Base-by-base conservation (phyloP, 2,329 filamentous ascomycete genomes). In the Fusarium hainanense region DNA sequence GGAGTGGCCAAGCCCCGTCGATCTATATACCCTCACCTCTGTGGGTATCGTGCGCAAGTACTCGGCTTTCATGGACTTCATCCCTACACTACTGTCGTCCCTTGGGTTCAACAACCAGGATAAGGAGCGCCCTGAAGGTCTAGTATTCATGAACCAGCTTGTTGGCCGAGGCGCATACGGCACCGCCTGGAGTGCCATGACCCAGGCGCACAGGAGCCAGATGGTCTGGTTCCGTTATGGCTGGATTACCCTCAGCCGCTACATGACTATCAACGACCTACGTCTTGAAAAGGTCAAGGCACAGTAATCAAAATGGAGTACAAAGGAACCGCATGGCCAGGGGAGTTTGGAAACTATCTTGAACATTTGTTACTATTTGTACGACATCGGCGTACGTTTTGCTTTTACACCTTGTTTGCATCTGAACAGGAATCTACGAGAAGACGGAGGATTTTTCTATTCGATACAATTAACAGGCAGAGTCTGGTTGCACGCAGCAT, bases 191-290 rank as follows among this genome's bases (percentile, higher is more conserved):
- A 86, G 83, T 57, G 94, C 96, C 32, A 99, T 99, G 96, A 94
- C 92, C 3, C 85, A 87, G 57, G 95, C 93, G 28, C 96, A 99
- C 83, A 85, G 89, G 81, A 98, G 94, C 79, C 96, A 99, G 85
- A 99, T 99, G 96, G 89, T 93, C 40, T 99, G 96, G 96, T 99
- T 98, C 78, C 89, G 96, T 10, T 98, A 94, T 88, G 93, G 94
- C 4, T 99, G 94, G 94, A 97, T 99, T 77, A 86, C 88, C 0
- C 78, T 97, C 60, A 96, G 94, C 75, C 86, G 96, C 65, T 99
- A 98, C 81, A 98, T 99, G 96, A 87, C 94, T 60, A 87, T 98
- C 32, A 99, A 99, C 80, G 94, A 98, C 78, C 78, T 99, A 80
- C 87, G 84, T 76, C 78, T 88, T 32, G 85, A 87, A 69, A 81